Percentiles rank a stretch among this genome's conserved stretches.
Evolutionary conservation across 164 flowering plant species (phyloP).

Genomic region (Liriodendron chinense): DNA sequence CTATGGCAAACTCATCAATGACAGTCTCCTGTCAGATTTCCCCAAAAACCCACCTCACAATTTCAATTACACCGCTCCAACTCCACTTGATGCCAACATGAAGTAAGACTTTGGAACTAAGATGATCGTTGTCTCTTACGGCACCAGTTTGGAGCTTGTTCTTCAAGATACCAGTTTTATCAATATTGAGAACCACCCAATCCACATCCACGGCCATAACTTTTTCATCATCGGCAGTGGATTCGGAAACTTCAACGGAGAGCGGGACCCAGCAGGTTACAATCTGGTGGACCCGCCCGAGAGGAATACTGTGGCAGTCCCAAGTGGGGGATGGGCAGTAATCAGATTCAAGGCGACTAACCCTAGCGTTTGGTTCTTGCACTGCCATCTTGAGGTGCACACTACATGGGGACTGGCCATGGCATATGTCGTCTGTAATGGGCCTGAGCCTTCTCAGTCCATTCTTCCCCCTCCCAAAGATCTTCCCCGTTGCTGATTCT

Average conservation of each 20-base stretch:
- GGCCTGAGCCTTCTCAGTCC: constrained; percentile 21
- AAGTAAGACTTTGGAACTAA: constrained; percentile 42
- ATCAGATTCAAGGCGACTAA: constrained; percentile 43
- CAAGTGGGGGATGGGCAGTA: constrained; percentile 56
- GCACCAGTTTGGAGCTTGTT: constrained; percentile 42
- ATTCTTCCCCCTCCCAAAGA: constrained; percentile 53
- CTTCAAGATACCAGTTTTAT: constrained; percentile 48
- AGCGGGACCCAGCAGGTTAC: constrained; percentile 23
- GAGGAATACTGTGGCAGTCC: constrained; percentile 45
- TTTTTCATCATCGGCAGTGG: constrained; percentile 56
- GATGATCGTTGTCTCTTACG: constrained; percentile 19
- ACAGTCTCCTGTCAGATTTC: constrained; percentile 9
- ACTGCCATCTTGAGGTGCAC: constrained; percentile 57
- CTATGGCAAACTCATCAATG: constrained; percentile 20
- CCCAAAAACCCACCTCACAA: constrained; percentile 32
- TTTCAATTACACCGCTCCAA: constrained; percentile 40
- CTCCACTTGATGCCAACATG: constrained; percentile 35
- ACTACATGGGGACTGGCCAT: constrained; percentile 53
- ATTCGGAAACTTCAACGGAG: constrained; percentile 41
- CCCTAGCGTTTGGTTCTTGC: constrained; percentile 65
- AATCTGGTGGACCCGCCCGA: constrained; percentile 17
- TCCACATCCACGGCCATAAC: constrained; percentile 64
- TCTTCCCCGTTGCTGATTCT: constrained; percentile 41
- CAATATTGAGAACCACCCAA: constrained; percentile 51
- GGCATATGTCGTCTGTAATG: constrained; percentile 40